A percentile compares a stretch with the other conserved stretches of the same genome.
Conservation (phyloP, 2,329 filamentous ascomycete genomes). For the Zymoseptoria crescenta region DNA sequence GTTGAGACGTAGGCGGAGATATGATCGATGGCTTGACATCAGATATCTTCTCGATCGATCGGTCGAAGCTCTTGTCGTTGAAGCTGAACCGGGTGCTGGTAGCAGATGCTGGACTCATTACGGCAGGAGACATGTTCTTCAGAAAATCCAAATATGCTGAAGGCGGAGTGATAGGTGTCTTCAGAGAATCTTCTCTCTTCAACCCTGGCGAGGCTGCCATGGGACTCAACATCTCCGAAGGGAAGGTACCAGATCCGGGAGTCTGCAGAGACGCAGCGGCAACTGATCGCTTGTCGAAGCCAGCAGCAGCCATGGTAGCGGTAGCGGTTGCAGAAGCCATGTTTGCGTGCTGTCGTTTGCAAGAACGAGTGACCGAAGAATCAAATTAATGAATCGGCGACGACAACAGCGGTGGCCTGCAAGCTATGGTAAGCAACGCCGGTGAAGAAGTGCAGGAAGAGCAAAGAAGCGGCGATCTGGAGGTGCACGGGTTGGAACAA, state of each 20-base stretch:
- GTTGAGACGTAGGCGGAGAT: conserved; percentile 26
- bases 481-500: conserved; percentile 9
- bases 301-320: conserved; percentile 29
- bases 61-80: conserved; percentile 32
- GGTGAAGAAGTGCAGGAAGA: conserved; percentile 14
- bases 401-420: conserved; percentile 21
- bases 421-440: conserved; percentile 18
- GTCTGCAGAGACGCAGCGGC: conserved; percentile 36
- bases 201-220: conserved; percentile 55
- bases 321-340: conserved; percentile 26
- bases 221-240: conserved; percentile 53
- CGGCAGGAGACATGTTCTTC: conserved; percentile 64
- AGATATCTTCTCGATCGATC: conserved; percentile 18
- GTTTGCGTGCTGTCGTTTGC: conserved; percentile 20
- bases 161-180: conserved; percentile 86
- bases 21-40: conserved; percentile 24
- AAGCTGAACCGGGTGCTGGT: conserved; percentile 46
- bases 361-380: conserved; percentile 22
- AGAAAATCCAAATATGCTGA: conserved; percentile 88
- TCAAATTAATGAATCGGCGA: conserved; percentile 26
- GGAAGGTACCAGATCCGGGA: conserved; percentile 54
- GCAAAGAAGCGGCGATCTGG: conserved; percentile 5
- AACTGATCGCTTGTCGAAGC: conserved; percentile 33
- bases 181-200: conserved; percentile 60
- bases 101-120: conserved; percentile 61